Evolutionary conservation across 495 filamentous ascomycete species (phyloP).

Genomic region (Aspergillus cavernicola): DNA sequence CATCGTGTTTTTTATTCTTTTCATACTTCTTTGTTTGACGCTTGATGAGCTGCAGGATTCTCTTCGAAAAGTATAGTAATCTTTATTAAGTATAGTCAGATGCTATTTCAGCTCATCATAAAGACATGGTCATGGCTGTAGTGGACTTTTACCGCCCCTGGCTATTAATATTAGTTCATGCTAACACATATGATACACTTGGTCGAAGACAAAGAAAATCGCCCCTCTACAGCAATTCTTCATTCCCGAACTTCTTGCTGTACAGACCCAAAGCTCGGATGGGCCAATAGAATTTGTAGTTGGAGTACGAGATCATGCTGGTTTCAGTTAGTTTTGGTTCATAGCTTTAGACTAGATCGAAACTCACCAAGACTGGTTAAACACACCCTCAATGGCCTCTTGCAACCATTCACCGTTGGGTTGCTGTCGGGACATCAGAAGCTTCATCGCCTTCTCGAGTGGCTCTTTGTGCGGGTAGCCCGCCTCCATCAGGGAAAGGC

Average conservation of each 20-base stretch:
- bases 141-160: neutral
- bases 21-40: neutral
- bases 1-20: neutral
- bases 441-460: constrained; percentile 68
- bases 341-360: constrained; percentile 34
- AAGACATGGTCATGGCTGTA: neutral
- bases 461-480: constrained; percentile 72
- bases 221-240: constrained; percentile 37
- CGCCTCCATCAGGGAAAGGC: constrained; percentile 80
- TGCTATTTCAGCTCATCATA: neutral
- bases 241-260: constrained; percentile 68
- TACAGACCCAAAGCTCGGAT: constrained; percentile 92
- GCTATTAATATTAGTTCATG: constrained; percentile 1
- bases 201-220: neutral
- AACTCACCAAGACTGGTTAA: constrained; percentile 91
- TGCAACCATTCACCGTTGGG: constrained; percentile 91
- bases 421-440: constrained; percentile 83
- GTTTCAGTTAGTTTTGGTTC: constrained; percentile 64
- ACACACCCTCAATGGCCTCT: constrained; percentile 94
- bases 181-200: neutral
- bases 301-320: constrained; percentile 98
- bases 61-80: neutral
- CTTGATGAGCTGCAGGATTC: neutral
- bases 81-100: neutral
- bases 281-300: constrained; percentile 97